phyloP scores from a whole-genome alignment of 2,329 filamentous ascomycete species.

The Aphanocladium album region DNA sequence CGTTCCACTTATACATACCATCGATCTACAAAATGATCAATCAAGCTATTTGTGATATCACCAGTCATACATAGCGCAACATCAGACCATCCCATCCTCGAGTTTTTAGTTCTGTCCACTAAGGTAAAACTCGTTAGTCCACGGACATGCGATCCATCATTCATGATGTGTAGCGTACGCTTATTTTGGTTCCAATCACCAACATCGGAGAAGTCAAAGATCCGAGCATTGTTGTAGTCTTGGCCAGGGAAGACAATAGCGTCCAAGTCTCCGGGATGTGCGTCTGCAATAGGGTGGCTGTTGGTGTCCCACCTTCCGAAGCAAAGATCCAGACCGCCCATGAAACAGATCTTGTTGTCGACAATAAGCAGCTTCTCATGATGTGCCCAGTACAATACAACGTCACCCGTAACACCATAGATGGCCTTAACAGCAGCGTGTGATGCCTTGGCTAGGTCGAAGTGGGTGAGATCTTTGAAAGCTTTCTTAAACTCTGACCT shows the following conservation, averaged over 20 bases:
- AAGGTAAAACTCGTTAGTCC: neutral
- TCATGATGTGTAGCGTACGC: conserved; percentile 31
- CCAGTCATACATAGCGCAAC: conserved; percentile 72
- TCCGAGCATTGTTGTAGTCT: conserved; percentile 85
- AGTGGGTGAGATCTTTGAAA: conserved; percentile 42
- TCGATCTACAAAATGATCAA: conserved; percentile 73
- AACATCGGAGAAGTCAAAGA: conserved; percentile 77
- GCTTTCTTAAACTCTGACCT: conserved; percentile 63
- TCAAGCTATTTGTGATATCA: conserved; percentile 68
- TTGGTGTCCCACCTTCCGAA: conserved; percentile 88
- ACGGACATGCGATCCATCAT: neutral
- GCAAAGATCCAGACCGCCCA: conserved; percentile 85
- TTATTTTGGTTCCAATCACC: conserved; percentile 80
- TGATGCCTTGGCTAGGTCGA: conserved; percentile 60
- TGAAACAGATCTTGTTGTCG: conserved; percentile 76
- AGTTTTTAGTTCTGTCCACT: conserved; percentile 72
- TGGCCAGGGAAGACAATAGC: conserved; percentile 80
- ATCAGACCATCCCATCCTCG: conserved; percentile 91
- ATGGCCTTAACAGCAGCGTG: conserved; percentile 69
- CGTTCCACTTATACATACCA: conserved; percentile 48
- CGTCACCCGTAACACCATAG: conserved; percentile 75
- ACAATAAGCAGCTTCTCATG: conserved; percentile 87
- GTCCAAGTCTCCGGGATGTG: conserved; percentile 72
- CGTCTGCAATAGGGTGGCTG: conserved; percentile 77
- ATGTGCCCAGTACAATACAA: conserved; percentile 87